A percentile compares a stretch with the other conserved stretches of the same genome.
Evolutionary conservation across 2,329 filamentous ascomycete species (phyloP).

Genomic region (Penicillium italicum): DNA sequence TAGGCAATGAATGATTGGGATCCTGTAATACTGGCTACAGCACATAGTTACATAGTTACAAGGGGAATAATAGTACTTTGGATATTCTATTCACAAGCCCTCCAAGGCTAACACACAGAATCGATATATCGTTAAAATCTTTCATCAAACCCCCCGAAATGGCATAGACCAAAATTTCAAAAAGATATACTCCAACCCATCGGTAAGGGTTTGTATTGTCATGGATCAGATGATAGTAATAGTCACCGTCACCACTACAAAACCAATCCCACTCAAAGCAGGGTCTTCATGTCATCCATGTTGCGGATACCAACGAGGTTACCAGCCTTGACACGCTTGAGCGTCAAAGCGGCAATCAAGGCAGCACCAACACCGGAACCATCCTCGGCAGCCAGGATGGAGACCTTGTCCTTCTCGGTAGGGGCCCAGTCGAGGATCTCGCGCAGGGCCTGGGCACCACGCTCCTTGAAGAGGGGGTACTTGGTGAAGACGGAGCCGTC

Average conservation of each 20-base stretch:
- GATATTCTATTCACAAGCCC: constrained; percentile 1
- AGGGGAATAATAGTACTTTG: not conserved
- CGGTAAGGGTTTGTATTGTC: not conserved
- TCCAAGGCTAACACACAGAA: not conserved
- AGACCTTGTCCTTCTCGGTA: constrained; percentile 80
- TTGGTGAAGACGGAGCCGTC: constrained; percentile 99
- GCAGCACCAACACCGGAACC: constrained; percentile 96
- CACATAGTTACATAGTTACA: not conserved
- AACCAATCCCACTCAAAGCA: constrained; percentile 20
- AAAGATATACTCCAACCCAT: not conserved
- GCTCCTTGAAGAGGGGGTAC: constrained; percentile 95
- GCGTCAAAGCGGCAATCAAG: constrained; percentile 73
- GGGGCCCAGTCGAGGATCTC: constrained; percentile 94
- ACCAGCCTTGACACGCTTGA: constrained; percentile 60
- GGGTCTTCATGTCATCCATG: constrained; percentile 36
- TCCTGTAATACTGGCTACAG: not conserved
- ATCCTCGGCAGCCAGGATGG: constrained; percentile 87
- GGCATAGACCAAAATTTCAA: not conserved
- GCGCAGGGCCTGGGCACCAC: constrained; percentile 80
- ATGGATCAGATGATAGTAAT: not conserved
- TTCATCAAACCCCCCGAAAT: not conserved
- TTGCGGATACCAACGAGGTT: constrained; percentile 58
- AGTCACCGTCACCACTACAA: not conserved
- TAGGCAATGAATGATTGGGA: not conserved
- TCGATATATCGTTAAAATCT: constrained; percentile 2